Conservation (phyloP, 2,329 filamentous ascomycete genomes). For the Samsoniella hepiali region DNA sequence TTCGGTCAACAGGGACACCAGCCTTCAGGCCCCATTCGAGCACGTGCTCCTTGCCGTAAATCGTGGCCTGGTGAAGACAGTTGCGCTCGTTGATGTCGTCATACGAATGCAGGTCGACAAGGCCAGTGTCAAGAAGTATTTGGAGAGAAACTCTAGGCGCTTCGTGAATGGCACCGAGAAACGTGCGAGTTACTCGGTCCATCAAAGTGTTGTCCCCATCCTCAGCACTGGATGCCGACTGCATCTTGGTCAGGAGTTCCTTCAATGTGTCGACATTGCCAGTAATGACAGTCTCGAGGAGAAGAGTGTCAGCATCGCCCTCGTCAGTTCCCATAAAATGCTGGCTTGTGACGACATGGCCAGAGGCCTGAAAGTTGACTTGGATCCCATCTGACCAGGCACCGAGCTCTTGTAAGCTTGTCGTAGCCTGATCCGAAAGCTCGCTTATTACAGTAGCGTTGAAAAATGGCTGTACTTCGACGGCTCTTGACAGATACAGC, state of each 20-base stretch:
- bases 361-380: slow-evolving; percentile 69
- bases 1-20: slow-evolving; percentile 72
- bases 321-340: slow-evolving; percentile 74
- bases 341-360: slow-evolving; percentile 64
- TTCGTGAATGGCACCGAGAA: slow-evolving; percentile 84
- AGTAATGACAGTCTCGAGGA: slow-evolving; percentile 80
- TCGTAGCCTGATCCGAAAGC: slow-evolving; percentile 93
- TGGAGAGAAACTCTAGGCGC: slow-evolving; percentile 73
- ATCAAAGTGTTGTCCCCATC: slow-evolving; percentile 55
- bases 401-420: slow-evolving; percentile 89
- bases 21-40: slow-evolving; percentile 71
- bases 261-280: slow-evolving; percentile 75
- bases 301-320: slow-evolving; percentile 81
- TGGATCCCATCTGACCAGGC: slow-evolving; percentile 97
- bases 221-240: slow-evolving; percentile 45
- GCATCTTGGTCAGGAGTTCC: slow-evolving; percentile 77
- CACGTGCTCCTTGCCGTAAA: slow-evolving; percentile 81
- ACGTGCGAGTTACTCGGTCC: slow-evolving; percentile 84
- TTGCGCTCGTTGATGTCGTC: slow-evolving; percentile 98
- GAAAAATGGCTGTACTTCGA: slow-evolving; percentile 97
- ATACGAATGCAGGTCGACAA: slow-evolving; percentile 88
- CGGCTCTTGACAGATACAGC: slow-evolving; percentile 89
- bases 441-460: slow-evolving; percentile 96
- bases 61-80: slow-evolving; percentile 93
- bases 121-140: slow-evolving; percentile 71